phyloP scores from a whole-genome alignment of 306 rosid species.

The Cucurbita pepo region DNA sequence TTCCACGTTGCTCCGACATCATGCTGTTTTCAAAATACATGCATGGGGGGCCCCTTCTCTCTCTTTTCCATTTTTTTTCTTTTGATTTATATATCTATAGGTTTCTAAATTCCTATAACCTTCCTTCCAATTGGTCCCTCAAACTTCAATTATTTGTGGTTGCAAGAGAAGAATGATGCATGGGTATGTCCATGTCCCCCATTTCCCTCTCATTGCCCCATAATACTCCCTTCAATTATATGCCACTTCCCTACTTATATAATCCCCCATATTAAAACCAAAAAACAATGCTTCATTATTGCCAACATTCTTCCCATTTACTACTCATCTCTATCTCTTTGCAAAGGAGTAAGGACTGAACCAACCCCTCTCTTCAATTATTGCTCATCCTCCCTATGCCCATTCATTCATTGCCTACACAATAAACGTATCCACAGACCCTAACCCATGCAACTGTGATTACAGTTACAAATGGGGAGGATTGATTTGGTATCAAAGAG shows the following conservation, averaged over 20 bases:
- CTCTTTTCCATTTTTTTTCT: too few relatives aligned
- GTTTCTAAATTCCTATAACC: too few relatives aligned
- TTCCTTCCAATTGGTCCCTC: slow-evolving; percentile 8
- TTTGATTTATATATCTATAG: too few relatives aligned
- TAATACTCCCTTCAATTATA: slow-evolving; percentile 3
- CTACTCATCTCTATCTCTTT: background rate
- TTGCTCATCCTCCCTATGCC: background rate
- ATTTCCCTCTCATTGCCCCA: slow-evolving; percentile 17
- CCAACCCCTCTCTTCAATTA: background rate
- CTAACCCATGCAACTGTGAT: too few relatives aligned
- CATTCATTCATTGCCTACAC: background rate
- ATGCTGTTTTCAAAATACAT: background rate
- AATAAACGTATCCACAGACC: too few relatives aligned
- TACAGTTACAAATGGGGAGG: too few relatives aligned
- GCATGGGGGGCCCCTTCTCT: background rate
- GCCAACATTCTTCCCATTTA: background rate
- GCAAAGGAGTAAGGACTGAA: too few relatives aligned
- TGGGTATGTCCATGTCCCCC: slow-evolving; percentile 24
- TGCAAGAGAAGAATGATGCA: slow-evolving; percentile 29
- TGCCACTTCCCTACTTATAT: background rate
- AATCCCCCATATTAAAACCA: background rate
- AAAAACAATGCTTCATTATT: background rate
- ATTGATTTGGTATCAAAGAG: too few relatives aligned
- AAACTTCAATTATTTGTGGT: slow-evolving; percentile 45
- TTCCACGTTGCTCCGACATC: slow-evolving; percentile 11